phyloP scores from a whole-genome alignment of 1,139 yeast genomes.

The Geotrichum carabidarum region DNA sequence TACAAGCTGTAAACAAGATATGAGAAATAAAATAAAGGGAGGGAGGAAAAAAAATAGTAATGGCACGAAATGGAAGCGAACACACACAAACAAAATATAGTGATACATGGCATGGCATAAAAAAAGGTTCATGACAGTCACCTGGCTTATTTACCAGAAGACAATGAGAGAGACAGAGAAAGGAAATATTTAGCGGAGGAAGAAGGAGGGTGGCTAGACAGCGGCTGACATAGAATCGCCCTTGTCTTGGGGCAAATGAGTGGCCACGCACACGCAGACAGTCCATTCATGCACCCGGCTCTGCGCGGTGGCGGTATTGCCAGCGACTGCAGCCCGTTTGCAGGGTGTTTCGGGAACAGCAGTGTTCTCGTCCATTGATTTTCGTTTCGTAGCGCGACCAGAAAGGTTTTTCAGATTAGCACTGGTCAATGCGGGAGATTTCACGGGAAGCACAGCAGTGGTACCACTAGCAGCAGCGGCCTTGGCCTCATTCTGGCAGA shows the following conservation, averaged over 20 bases:
- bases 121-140: not conserved
- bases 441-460: not conserved
- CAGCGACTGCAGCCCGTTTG: not conserved
- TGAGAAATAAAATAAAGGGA: not conserved
- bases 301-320: not conserved
- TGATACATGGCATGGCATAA: not conserved
- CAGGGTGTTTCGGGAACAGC: not conserved
- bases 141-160: too few relatives aligned
- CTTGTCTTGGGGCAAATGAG: not conserved
- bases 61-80: too few relatives aligned
- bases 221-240: slow-evolving; percentile 6
- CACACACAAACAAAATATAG: not conserved
- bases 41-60: too few relatives aligned
- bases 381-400: not conserved
- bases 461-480: not conserved
- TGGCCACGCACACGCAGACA: slow-evolving; percentile 11
- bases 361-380: not conserved
- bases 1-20: not conserved
- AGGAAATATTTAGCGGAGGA: too few relatives aligned
- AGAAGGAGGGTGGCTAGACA: not conserved
- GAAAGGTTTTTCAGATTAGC: slow-evolving; percentile 4
- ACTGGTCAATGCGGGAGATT: not conserved
- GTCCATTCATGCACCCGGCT: slow-evolving; percentile 11
- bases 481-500: slow-evolving; percentile 1
- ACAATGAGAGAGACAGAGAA: too few relatives aligned